These are phyloP conservation scores for Anthracocystis panici-leucophaei DNA, from an alignment of 1,284 basidiomycete species.

Conservation along the genomic window DNA sequence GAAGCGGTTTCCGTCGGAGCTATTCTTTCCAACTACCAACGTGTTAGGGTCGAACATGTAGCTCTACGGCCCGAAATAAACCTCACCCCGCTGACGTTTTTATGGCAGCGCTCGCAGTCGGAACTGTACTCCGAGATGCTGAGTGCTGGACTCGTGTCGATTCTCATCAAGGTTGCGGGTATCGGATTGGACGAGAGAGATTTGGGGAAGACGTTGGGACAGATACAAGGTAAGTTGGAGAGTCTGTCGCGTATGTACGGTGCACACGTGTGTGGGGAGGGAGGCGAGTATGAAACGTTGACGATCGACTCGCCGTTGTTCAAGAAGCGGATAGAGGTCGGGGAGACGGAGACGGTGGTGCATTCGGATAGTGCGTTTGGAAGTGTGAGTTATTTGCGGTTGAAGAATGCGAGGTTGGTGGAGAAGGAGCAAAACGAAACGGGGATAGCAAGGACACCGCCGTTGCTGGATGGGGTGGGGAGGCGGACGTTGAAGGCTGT, in stretches of 20 bases:
- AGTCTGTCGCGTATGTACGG: conserved; percentile 85
- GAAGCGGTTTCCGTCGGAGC: conserved; percentile 93
- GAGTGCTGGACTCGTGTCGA: conserved; percentile 79
- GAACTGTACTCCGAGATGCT: conserved; percentile 90
- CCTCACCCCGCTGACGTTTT: conserved; percentile 84
- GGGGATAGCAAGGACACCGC: conserved; percentile 8
- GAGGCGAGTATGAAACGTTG: conserved; percentile 96
- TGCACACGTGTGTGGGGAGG: conserved; percentile 95
- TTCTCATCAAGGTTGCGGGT: conserved; percentile 96
- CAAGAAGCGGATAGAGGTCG: conserved; percentile 79
- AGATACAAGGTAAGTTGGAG: conserved; percentile 81
- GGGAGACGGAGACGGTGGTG: conserved; percentile 55
- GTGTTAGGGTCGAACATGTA: conserved; percentile 96
- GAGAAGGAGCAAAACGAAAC: conserved; percentile 35
- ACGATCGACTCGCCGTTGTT: conserved; percentile 92
- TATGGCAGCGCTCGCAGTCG: conserved; percentile 92
- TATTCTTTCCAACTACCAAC: conserved; percentile 96
- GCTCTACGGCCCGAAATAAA: conserved; percentile 73
- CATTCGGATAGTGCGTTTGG: conserved; percentile 63
- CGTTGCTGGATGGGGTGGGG: conserved; percentile 45
- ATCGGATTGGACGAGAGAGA: conserved; percentile 83
- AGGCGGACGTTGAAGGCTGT: conserved; percentile 35
- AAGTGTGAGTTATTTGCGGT: conserved; percentile 61
- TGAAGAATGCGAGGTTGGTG: conserved; percentile 50
- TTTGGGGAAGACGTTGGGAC: conserved; percentile 81